phyloP scores from a whole-genome alignment of 1,284 basidiomycete species.

The Phellopilus nigrolimitatus region DNA sequence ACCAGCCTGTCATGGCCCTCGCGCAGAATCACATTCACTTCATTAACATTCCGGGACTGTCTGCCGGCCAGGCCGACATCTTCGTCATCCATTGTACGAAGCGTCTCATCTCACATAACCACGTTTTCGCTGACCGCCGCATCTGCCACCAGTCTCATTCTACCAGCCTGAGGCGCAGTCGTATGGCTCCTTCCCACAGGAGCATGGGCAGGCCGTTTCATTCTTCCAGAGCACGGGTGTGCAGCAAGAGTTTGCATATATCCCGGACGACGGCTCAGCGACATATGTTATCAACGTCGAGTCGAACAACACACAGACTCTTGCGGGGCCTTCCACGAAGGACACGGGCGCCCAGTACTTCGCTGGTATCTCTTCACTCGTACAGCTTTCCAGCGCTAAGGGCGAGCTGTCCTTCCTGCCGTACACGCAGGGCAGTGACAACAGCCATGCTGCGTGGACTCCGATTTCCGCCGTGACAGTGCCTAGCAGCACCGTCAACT shows the following conservation, averaged over 20 bases:
- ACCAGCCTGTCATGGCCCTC: constrained; percentile 70
- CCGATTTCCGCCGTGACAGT: constrained; percentile 34
- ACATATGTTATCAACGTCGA: constrained; percentile 78
- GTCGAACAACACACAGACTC: constrained; percentile 72
- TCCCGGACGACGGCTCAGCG: constrained; percentile 75
- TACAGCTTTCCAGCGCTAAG: constrained; percentile 63
- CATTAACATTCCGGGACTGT: constrained; percentile 62
- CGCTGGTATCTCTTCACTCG: constrained; percentile 61
- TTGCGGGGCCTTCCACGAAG: constrained; percentile 63
- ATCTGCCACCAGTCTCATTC: constrained; percentile 55
- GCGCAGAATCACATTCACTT: constrained; percentile 80
- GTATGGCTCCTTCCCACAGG: constrained; percentile 68
- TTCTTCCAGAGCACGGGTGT: constrained; percentile 71
- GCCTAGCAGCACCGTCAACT: no score
- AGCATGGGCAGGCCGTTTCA: constrained; percentile 70
- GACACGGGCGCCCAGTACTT: constrained; percentile 70
- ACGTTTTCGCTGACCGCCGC: no score
- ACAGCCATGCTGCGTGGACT: constrained; percentile 48
- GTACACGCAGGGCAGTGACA: constrained; percentile 44
- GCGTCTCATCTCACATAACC: constrained; percentile 8
- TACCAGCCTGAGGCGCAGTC: constrained; percentile 74
- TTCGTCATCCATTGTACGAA: constrained; percentile 85
- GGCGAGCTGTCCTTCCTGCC: constrained; percentile 68
- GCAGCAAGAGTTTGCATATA: constrained; percentile 81
- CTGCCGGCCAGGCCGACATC: constrained; percentile 67